phyloP scores from a whole-genome alignment of 2,329 filamentous ascomycete species.

The Diplodia seriata region DNA sequence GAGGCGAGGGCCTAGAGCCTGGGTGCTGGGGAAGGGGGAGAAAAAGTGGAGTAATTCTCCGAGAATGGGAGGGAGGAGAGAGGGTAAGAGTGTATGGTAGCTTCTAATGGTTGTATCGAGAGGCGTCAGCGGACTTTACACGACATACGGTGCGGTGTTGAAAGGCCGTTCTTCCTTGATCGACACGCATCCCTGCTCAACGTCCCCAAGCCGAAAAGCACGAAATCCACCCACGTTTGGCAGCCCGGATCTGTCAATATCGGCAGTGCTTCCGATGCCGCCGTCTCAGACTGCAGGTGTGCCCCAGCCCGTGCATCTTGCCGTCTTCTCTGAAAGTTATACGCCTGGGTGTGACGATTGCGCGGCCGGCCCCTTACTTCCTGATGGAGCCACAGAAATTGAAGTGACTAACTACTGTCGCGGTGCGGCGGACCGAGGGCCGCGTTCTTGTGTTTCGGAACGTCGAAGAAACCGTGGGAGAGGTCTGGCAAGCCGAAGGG shows the following conservation, averaged over 20 bases:
- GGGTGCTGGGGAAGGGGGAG: not conserved
- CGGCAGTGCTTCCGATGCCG: not conserved
- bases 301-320: not conserved
- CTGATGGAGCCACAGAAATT: not conserved
- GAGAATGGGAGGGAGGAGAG: not conserved
- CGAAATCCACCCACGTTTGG: not conserved
- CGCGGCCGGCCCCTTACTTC: not conserved
- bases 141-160: not conserved
- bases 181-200: not conserved
- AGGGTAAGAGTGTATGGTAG: not conserved
- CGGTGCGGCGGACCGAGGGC: not conserved
- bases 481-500: not conserved
- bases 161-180: not conserved
- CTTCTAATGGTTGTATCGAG: not conserved
- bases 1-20: slow-evolving; percentile 2
- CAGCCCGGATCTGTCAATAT: not conserved
- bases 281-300: not conserved
- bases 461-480: not conserved
- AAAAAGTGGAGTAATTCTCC: slow-evolving; percentile 2
- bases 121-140: not conserved
- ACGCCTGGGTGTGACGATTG: not conserved
- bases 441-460: slow-evolving; percentile 2
- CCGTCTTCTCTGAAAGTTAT: not conserved
- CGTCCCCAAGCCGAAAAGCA: not conserved
- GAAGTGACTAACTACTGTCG: not conserved